Evolutionary conservation across 345 rosid species (phyloP).

Genomic region (Turritis glabra): DNA sequence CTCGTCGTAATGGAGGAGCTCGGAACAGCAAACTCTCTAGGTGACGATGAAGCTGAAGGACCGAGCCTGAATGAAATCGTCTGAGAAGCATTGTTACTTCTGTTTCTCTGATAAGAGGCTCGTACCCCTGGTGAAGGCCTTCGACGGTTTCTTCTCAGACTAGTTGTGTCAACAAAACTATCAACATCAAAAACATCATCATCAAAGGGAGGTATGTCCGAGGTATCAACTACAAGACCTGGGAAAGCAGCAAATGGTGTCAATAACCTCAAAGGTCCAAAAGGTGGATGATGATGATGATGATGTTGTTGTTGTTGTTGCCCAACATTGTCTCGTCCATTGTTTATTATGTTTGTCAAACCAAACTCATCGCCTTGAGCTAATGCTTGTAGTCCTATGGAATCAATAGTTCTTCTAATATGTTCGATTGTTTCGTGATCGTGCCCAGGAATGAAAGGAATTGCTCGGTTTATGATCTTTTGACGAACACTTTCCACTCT

Average conservation of each 20-base stretch:
- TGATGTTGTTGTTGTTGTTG: constrained; percentile 9
- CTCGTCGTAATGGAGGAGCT: constrained; percentile 14
- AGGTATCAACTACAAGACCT: constrained; percentile 47
- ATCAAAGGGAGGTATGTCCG: constrained; percentile 28
- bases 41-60: constrained; percentile 16
- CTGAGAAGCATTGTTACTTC: constrained; percentile 30
- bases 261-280: constrained; percentile 37
- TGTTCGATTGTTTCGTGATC: constrained; percentile 41
- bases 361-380: constrained; percentile 38
- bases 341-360: constrained; percentile 25
- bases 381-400: constrained; percentile 33
- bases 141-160: constrained; percentile 36
- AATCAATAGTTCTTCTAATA: constrained; percentile 41
- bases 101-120: constrained; percentile 22
- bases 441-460: constrained; percentile 38
- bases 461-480: constrained; percentile 39
- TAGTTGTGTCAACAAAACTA: constrained; percentile 39
- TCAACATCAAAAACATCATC: constrained; percentile 38
- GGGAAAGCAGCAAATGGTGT: constrained; percentile 41
- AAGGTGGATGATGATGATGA: constrained; percentile 13
- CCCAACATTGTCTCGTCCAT: constrained; percentile 15
- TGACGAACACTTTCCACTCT: constrained; percentile 58
- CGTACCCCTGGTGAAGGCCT: constrained; percentile 32
- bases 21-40: constrained; percentile 26
- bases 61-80: constrained; percentile 18